Evolutionary conservation across 306 rosid genomes (phyloP).

Genomic region (Casuarina glauca): DNA sequence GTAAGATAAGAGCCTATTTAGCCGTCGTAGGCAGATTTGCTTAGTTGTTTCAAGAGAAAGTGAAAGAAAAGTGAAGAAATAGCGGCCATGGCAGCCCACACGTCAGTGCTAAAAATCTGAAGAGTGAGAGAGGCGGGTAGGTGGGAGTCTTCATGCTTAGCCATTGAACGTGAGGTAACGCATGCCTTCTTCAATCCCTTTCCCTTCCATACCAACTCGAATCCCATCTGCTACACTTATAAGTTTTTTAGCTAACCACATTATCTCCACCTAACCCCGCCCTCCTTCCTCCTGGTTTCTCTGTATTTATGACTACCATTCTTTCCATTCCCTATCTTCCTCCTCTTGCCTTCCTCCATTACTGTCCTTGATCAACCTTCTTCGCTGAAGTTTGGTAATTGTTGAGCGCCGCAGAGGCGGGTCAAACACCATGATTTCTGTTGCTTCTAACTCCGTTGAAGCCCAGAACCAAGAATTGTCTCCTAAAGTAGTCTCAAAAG

Average conservation of each 20-base stretch:
- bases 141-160: not conserved
- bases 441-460: constrained; percentile 46
- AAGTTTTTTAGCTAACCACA: constrained; percentile 12
- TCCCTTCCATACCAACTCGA: constrained; percentile 1
- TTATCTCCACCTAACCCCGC: constrained; percentile 17
- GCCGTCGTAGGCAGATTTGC: too few relatives aligned
- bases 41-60: too few relatives aligned
- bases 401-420: too few relatives aligned
- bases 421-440: constrained; percentile 39
- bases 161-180: constrained; percentile 28
- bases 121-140: not conserved
- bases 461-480: constrained; percentile 36
- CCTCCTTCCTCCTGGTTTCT: not conserved
- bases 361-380: too few relatives aligned
- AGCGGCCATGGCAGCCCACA: too few relatives aligned
- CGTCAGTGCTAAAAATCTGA: too few relatives aligned
- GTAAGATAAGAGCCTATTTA: too few relatives aligned
- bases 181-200: constrained; percentile 7
- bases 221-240: constrained; percentile 24
- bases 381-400: too few relatives aligned
- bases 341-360: not conserved
- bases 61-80: too few relatives aligned
- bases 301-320: constrained; percentile 1
- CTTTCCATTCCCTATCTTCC: not conserved
- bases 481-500: not conserved